Evolutionary conservation across 108 stramenopile species (phyloP).

Genomic region (Skeletonema grethae): DNA sequence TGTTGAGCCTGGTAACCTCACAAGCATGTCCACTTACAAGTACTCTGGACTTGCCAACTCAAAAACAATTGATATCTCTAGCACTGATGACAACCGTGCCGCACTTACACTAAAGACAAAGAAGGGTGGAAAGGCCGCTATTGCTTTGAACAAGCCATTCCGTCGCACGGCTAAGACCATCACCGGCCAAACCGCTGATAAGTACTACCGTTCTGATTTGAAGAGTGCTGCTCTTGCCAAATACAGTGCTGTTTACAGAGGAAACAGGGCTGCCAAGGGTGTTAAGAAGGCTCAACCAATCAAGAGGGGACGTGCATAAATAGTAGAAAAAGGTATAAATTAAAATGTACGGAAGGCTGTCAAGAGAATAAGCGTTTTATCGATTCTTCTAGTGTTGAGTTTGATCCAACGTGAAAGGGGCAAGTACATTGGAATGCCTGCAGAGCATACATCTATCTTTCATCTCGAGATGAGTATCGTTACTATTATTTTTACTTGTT

Average conservation of each 20-base stretch:
- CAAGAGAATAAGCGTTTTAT: background rate
- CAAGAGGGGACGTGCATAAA: constrained; percentile 87
- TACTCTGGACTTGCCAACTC: constrained; percentile 92
- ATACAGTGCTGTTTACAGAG: constrained; percentile 88
- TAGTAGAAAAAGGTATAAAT: constrained; percentile 6
- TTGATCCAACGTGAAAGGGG: too few species aligned
- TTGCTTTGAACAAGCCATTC: constrained; percentile 90
- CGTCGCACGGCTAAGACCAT: constrained; percentile 79
- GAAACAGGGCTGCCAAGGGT: constrained; percentile 85
- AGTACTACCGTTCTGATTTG: constrained; percentile 92
- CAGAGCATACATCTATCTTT: too few species aligned
- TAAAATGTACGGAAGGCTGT: constrained; percentile 2
- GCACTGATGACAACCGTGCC: constrained; percentile 77
- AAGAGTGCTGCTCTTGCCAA: constrained; percentile 80
- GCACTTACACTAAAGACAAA: constrained; percentile 81
- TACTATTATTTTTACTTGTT: background rate
- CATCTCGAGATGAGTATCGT: background rate
- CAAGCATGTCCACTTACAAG: constrained; percentile 87
- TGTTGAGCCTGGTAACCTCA: constrained; percentile 90
- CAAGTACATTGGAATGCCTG: too few species aligned
- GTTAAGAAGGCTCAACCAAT: constrained; percentile 78
- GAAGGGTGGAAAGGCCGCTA: constrained; percentile 73
- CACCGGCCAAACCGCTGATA: constrained; percentile 69
- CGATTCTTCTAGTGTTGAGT: too few species aligned
- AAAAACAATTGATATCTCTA: constrained; percentile 76